phyloP scores from a whole-genome alignment of 116 monocot genomes.

The Papilionanthe hybrid region DNA sequence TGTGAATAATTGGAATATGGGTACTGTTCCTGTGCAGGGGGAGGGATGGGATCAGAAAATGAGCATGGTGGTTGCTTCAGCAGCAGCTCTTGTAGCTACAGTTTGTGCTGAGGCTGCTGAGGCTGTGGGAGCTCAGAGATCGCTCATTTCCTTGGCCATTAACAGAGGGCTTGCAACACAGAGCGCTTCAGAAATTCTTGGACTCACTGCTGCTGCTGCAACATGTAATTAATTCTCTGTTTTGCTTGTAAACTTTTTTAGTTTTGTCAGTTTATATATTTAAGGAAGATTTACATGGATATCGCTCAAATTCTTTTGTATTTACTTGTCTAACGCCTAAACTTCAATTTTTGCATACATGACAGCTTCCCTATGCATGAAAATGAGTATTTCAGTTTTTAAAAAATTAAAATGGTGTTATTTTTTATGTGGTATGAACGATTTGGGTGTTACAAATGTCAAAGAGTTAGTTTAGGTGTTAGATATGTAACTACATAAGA shows the following conservation, averaged over 20 bases:
- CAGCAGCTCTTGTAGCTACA: constrained; percentile 51
- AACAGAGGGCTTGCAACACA: constrained; percentile 26
- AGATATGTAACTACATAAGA: no score
- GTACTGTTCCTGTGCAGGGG: constrained; percentile 1
- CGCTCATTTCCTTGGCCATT: constrained; percentile 34
- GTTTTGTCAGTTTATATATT: background rate
- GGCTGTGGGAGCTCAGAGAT: constrained; percentile 37
- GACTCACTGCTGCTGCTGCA: constrained; percentile 53
- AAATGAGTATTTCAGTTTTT: no score
- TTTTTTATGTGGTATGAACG: no score
- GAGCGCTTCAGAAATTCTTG: constrained; percentile 32
- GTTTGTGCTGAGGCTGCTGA: constrained; percentile 69
- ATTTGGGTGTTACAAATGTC: no score
- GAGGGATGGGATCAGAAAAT: constrained; percentile 18
- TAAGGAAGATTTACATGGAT: no score
- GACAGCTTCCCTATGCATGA: no score
- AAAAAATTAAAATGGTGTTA: no score
- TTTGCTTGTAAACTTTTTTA: background rate
- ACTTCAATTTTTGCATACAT: no score
- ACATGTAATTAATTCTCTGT: constrained; percentile 38
- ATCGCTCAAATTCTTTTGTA: no score
- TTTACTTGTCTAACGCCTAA: no score
- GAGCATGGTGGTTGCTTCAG: constrained; percentile 43
- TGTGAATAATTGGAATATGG: constrained; percentile 4
- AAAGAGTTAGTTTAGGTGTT: no score